Base-by-base conservation (phyloP, 257 asterid genomes). In the Gentiana dahurica region DNA sequence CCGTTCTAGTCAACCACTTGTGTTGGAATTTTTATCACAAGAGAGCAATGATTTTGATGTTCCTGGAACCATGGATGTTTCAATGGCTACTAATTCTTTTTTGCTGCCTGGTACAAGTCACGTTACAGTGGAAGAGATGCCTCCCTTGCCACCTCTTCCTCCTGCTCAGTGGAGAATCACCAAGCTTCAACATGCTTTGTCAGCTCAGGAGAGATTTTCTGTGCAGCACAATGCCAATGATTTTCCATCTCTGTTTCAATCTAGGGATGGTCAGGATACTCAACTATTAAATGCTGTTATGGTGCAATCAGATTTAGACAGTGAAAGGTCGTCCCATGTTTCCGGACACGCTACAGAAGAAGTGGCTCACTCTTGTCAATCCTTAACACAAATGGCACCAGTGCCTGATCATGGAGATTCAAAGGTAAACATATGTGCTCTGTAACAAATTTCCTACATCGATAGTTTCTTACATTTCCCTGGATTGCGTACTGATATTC, bases 131-230 rank as follows among this genome's bases (percentile, higher is more conserved):
- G 79, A 73, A 11, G 87, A 82, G 15, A 69, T 69, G 66, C 90
- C 96, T 72, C 92, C 95, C 51, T 61, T 87, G 81, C 98, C 98
- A 44, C 94, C 94, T 47, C 98, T 91, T 57, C 98, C 98, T 75
- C 98, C 98, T 12, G 78, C 84, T 69, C 95, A 87, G 57, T 90
- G 98, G 98, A 82, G 85, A 79, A 73, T 77, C 67, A 92, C 86
- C 37, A 87, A 74, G 70, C 67, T 72, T 72, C 83, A 68, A 61
- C 79, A 72, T 65, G 65, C 79, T 71, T 65, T 66, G 2, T 73
- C 81, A 55, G 59, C 68, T 51, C 57, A 61, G 44, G 79, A 69
- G 63, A 57, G 54, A 38, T 77, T 69, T 57, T 63, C 47, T 61
- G 59, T 39, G 57, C 69, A 55, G 53, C 64, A 49, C 32, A 49